These are phyloP conservation scores for Alternaria arborescens DNA, from an alignment of 2,329 filamentous ascomycete genomes.

Conservation along the genomic window DNA sequence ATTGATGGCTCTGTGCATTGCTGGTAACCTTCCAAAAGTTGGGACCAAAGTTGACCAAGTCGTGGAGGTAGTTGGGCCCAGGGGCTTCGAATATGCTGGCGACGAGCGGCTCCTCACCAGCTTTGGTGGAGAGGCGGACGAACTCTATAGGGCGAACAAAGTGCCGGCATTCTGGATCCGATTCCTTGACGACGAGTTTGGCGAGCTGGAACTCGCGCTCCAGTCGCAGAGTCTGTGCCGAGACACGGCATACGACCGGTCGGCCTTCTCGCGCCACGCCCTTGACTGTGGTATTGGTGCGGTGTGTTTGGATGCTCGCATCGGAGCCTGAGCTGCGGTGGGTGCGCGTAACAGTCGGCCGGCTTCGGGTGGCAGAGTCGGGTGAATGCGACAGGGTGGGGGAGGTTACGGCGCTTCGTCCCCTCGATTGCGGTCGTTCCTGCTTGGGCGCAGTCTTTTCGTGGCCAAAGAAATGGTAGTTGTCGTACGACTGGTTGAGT, in stretches of 20 bases:
- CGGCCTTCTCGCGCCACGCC: constrained; percentile 49
- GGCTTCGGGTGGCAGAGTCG: constrained; percentile 31
- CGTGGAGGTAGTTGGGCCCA: constrained; percentile 75
- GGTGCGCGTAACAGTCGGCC: constrained; percentile 35
- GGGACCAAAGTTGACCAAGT: constrained; percentile 79
- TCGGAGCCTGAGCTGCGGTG: constrained; percentile 50
- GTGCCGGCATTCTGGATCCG: constrained; percentile 76
- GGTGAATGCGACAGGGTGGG: constrained; percentile 40
- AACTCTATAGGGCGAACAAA: constrained; percentile 84
- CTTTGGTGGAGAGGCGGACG: constrained; percentile 72
- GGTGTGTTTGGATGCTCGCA: constrained; percentile 56
- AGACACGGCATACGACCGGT: constrained; percentile 81
- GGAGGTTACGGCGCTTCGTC: constrained; percentile 36
- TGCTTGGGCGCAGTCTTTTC: constrained; percentile 31
- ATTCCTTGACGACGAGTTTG: constrained; percentile 73
- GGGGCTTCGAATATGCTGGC: constrained; percentile 84
- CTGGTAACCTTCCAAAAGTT: constrained; percentile 51
- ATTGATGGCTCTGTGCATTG: constrained; percentile 26
- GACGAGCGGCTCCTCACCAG: constrained; percentile 76
- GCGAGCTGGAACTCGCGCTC: constrained; percentile 88
- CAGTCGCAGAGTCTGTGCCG: constrained; percentile 80
- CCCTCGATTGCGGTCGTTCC: constrained; percentile 35
- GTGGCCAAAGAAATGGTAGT: constrained; percentile 70
- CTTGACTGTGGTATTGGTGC: constrained; percentile 60
- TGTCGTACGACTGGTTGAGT: constrained; percentile 74